These are phyloP conservation scores for Thalassiosira pacifica DNA, from an alignment of 352 stramenopile genomes.

Conservation along the genomic window DNA sequence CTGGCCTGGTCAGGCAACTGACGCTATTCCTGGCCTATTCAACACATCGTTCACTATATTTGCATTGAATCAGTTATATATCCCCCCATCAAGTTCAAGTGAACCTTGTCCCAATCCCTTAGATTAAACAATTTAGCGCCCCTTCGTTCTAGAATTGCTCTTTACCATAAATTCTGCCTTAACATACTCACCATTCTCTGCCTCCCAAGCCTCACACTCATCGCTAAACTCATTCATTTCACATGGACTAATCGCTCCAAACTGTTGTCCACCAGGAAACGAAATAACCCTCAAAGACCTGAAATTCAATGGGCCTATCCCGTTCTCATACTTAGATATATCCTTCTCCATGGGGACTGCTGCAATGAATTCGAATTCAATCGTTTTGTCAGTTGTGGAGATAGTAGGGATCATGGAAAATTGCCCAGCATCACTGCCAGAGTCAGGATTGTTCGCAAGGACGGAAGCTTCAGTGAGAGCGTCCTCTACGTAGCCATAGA, in stretches of 20 bases:
- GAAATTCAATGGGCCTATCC: slow-evolving; percentile 81
- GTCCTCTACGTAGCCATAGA: slow-evolving; percentile 85
- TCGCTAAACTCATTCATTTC: slow-evolving; percentile 88
- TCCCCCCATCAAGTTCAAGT: too few relatives aligned
- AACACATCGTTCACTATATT: too few relatives aligned
- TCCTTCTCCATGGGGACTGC: slow-evolving; percentile 82
- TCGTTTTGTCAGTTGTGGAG: slow-evolving; percentile 74
- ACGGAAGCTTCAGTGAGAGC: slow-evolving; percentile 73
- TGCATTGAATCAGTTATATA: too few relatives aligned
- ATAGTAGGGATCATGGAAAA: slow-evolving; percentile 84
- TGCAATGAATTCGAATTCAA: slow-evolving; percentile 86
- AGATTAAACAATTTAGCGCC: too few relatives aligned
- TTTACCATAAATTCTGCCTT: slow-evolving; percentile 83
- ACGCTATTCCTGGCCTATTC: too few relatives aligned
- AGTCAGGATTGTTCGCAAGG: slow-evolving; percentile 86
- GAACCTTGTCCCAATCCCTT: too few relatives aligned
- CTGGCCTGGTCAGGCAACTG: too few relatives aligned
- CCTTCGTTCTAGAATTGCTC: slow-evolving; percentile 82
- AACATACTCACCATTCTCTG: slow-evolving; percentile 81
- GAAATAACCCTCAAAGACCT: slow-evolving; percentile 75
- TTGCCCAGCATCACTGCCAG: slow-evolving; percentile 81
- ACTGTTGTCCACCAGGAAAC: slow-evolving; percentile 85
- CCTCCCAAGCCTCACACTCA: slow-evolving; percentile 85
- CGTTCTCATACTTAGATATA: slow-evolving; percentile 69
- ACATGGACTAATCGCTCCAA: slow-evolving; percentile 84